Evolutionary conservation across 768 basidiomycete genomes (phyloP).

Genomic region (Pholiota conissans): DNA sequence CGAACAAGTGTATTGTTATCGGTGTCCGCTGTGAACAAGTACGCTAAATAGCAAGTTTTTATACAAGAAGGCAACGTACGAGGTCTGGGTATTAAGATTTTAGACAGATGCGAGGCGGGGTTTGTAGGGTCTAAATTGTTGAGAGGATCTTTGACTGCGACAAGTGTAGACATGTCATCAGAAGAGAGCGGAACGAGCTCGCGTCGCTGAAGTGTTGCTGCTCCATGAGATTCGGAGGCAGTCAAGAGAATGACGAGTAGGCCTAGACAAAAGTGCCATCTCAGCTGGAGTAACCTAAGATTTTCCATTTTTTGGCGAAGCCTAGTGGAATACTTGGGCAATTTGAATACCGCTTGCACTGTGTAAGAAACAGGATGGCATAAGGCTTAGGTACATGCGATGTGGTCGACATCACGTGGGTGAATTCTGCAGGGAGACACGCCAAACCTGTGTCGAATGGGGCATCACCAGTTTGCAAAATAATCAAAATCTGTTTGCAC

Average conservation of each 20-base stretch:
- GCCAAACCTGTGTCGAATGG: too few relatives aligned
- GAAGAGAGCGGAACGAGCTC: slow-evolving; percentile 46
- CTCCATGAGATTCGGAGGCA: slow-evolving; percentile 32
- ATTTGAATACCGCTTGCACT: too few relatives aligned
- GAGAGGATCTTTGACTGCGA: slow-evolving; percentile 59
- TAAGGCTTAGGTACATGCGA: too few relatives aligned
- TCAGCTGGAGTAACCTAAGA: background rate
- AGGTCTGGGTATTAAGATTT: slow-evolving; percentile 82
- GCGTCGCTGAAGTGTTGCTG: slow-evolving; percentile 40
- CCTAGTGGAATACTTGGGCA: too few relatives aligned
- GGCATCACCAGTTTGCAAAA: background rate
- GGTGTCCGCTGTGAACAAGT: slow-evolving; percentile 53
- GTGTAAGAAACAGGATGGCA: too few relatives aligned
- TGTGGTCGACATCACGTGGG: too few relatives aligned
- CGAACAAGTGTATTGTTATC: slow-evolving; percentile 81
- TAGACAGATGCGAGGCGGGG: slow-evolving; percentile 73
- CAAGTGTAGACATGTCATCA: slow-evolving; percentile 49
- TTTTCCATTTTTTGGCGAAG: background rate
- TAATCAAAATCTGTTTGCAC: too few relatives aligned
- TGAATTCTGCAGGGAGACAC: background rate
- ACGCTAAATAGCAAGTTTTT: too few relatives aligned
- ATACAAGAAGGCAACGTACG: slow-evolving; percentile 41
- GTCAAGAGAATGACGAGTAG: slow-evolving; percentile 20
- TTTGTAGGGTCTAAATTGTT: slow-evolving; percentile 67
- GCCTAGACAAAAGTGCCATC: background rate